Base-by-base conservation (phyloP, 208 protist genomes). In the Trypanosoma rangeli region DNA sequence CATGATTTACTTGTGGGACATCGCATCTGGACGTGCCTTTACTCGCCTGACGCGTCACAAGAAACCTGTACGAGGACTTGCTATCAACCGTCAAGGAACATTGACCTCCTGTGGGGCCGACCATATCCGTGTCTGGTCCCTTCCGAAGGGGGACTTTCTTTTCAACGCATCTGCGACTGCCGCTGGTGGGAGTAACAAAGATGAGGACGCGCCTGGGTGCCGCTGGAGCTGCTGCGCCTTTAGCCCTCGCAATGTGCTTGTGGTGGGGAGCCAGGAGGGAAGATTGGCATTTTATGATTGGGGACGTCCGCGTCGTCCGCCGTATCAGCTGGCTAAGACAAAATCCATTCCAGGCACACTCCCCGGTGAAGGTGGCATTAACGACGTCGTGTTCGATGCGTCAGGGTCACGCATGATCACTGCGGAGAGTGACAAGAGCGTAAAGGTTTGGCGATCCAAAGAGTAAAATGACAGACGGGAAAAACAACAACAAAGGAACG, bases 381-480 rank as follows among this genome's bases (percentile, higher is more conserved):
- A 95, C 64, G 61, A 73, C 12, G 58, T 92, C 35, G 61, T 82
- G 2, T 99, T 98, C 65, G 98, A 99, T 86, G 63, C 80, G n/a
- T 98, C 97, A 9, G 98, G 98, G 42, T 94, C 93, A n/a, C 92
- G 98, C 33, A 84, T 99, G 59, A 98, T 99, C 72, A 99, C 98
- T 0, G 88, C 90, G 28, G 98, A 99, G 74, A 98, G 94, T 39
- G 99, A 99, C 83, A 99, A 99, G 87, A 97, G 97, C 37, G 96
- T 99, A 26, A 97, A 98, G 70, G 83, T 98, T 8, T 99, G 92
- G 89, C 73, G 78, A 7, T 50, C 78, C 28, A 81, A 80, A 44
- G 82, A 90, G 33, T 84, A 78, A 68, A 67, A n/a, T n/a, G 10
- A 50, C 53, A 42, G 5, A 57, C 7, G 56, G 18, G 35, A 46